A percentile compares a stretch with the other conserved stretches of the same genome.
phyloP scores from a whole-genome alignment of 1,139 yeast genomes.

The Insectozyma bohioensis region DNA sequence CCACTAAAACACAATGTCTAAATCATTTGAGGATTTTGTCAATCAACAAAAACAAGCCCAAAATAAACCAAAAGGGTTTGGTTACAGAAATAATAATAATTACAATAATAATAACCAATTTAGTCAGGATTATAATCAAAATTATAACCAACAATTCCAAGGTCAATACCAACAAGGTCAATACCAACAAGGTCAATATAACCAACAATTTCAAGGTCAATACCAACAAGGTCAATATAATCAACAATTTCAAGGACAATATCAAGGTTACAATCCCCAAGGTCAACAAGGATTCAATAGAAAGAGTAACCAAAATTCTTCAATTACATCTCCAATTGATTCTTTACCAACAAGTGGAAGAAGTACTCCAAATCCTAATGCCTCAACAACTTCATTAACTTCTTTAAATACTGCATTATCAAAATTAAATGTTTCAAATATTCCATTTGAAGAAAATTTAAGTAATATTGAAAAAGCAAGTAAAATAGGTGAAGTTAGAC shows the following conservation, averaged over 20 bases:
- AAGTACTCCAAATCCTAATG: slow-evolving; percentile 37
- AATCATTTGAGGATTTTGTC: slow-evolving; percentile 29
- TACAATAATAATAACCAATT: too few relatives aligned
- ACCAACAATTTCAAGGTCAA: slow-evolving; percentile 6
- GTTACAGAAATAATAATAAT: slow-evolving; percentile 19
- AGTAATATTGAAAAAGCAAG: slow-evolving; percentile 55
- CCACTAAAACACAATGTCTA: slow-evolving; percentile 19
- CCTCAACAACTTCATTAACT: slow-evolving; percentile 67
- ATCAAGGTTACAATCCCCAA: slow-evolving; percentile 14
- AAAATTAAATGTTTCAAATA: slow-evolving; percentile 53
- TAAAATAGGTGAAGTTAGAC: slow-evolving; percentile 63
- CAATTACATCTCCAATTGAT: slow-evolving; percentile 28
- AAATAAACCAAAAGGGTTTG: slow-evolving; percentile 24
- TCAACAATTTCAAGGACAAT: slow-evolving; percentile 9
- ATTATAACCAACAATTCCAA: slow-evolving; percentile 3
- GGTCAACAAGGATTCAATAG: slow-evolving; percentile 10
- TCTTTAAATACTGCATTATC: slow-evolving; percentile 70
- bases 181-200: slow-evolving; percentile 7
- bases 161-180: slow-evolving; percentile 6
- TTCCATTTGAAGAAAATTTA: slow-evolving; percentile 70
- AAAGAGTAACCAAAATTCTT: slow-evolving; percentile 11
- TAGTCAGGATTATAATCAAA: slow-evolving; percentile 4
- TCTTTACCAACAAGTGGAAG: slow-evolving; percentile 44
- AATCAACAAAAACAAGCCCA: slow-evolving; percentile 26
- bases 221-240: slow-evolving; percentile 7